Evolutionary conservation across 1,139 yeast genomes (phyloP), one percentile per base, ranked within the genome.

Genomic region (Debaryomyces udenii): DNA sequence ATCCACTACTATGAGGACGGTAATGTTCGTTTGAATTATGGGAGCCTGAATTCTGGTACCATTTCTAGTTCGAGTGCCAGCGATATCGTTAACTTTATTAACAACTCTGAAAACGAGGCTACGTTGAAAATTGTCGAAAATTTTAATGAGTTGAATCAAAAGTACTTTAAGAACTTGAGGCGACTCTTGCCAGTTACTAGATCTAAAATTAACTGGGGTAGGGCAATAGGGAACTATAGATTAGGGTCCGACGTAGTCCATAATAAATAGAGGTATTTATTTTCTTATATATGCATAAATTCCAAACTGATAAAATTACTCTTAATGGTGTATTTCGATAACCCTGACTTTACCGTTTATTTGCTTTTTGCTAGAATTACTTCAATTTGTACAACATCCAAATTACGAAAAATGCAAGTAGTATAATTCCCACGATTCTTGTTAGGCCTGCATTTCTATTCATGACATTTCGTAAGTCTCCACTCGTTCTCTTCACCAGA

Each of bases 1-100:
- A 86, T 91, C 34, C 99, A 93, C 62, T 93, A 91, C 64, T 93
- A 79, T 59, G 99, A 93, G 65, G 98, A 93, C 53, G 99, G 99
- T 23, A 93, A 93, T 56, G 98, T 93, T 15, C 74, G 94, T 38
- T 76, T 93, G 53, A 81, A 79, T 49, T 78, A 84, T 20, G 62
- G 64, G 7, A 78, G 80, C 40, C 57, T 59, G n/a, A 55, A 76
- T 2, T 58, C 57, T 5, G 56, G 59, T 3, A 37, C 46, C 1
- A 38, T 52, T 3, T 47, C 47, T 2, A 42, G 27, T 5, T 41
- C 40, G 9, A 46, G 46, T 32, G 63, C 68, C 6, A 56, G 61
- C 9, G 61, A 59, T 2, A 65, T 85, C 15, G 74, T 80, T 35
- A 70, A 71, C 43, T 62, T 74, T 32, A 86, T 91, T 50, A 71